These are phyloP conservation scores for Xylariales sp. DNA, from an alignment of 2,329 filamentous ascomycete species.

Conservation along the genomic window DNA sequence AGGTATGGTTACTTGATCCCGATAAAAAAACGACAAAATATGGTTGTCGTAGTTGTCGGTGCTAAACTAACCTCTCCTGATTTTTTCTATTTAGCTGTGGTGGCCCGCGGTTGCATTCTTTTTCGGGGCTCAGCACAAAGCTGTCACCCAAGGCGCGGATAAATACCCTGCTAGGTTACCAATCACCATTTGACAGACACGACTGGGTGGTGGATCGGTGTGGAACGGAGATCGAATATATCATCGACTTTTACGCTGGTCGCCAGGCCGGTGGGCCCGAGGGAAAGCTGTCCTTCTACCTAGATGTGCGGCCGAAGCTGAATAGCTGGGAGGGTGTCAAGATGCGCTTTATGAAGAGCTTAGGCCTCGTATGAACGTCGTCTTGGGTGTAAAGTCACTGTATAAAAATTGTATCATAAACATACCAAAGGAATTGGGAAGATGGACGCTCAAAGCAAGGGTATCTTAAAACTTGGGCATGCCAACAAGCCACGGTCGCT, in stretches of 20 bases:
- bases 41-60: too few species aligned
- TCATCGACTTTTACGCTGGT: conserved; percentile 97
- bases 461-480: conserved; percentile 3
- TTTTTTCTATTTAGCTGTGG: too few species aligned
- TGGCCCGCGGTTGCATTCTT: conserved; percentile 78
- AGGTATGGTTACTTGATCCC: conserved; percentile 37
- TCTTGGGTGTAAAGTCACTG: not conserved
- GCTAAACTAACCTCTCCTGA: too few species aligned
- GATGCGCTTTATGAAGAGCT: conserved; percentile 53
- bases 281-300: conserved; percentile 55
- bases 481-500: conserved; percentile 6
- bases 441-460: not conserved
- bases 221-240: conserved; percentile 80
- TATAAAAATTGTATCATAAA: conserved; percentile 2
- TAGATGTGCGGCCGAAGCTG: conserved; percentile 65
- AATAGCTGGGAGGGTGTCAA: conserved; percentile 65
- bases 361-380: conserved; percentile 40
- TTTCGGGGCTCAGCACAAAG: conserved; percentile 65
- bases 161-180: conserved; percentile 84
- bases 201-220: conserved; percentile 97
- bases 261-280: conserved; percentile 30
- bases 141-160: conserved; percentile 80
- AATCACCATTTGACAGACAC: conserved; percentile 88
- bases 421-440: not conserved
- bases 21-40: not conserved